phyloP scores from a whole-genome alignment of 2,329 filamentous ascomycete genomes.

The Talaromyces sp. region DNA sequence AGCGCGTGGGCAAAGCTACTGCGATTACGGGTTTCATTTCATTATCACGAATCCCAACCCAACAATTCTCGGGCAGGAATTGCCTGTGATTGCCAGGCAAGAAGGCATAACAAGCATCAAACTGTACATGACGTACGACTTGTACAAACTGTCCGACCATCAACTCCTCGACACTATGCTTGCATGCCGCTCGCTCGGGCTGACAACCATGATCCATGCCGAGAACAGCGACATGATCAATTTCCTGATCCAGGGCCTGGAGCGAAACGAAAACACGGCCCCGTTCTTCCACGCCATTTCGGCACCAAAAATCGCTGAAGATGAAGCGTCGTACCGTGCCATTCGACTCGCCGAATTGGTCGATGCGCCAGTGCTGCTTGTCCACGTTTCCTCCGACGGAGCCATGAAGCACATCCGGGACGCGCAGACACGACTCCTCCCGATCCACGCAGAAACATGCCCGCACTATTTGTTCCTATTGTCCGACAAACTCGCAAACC shows the following conservation, averaged over 20 bases:
- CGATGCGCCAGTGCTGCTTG: slow-evolving; percentile 48
- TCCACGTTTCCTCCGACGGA: slow-evolving; percentile 46
- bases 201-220: slow-evolving; percentile 35
- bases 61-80: slow-evolving; percentile 31
- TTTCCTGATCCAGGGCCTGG: slow-evolving; percentile 29
- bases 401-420: slow-evolving; percentile 45
- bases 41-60: slow-evolving; percentile 31
- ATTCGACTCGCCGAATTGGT: slow-evolving; percentile 46
- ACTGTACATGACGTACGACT: slow-evolving; percentile 43
- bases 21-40: slow-evolving; percentile 51
- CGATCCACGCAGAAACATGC: slow-evolving; percentile 53
- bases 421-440: slow-evolving; percentile 46
- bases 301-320: slow-evolving; percentile 36
- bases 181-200: slow-evolving; percentile 31
- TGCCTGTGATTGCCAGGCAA: slow-evolving; percentile 29
- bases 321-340: slow-evolving; percentile 44
- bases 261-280: slow-evolving; percentile 26
- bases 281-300: slow-evolving; percentile 40
- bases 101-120: slow-evolving; percentile 40
- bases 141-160: slow-evolving; percentile 34
- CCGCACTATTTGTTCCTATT: slow-evolving; percentile 55
- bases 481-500: slow-evolving; percentile 39
- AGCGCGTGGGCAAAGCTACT: slow-evolving; percentile 43
- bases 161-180: slow-evolving; percentile 40
- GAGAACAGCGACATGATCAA: slow-evolving; percentile 43